Conservation (phyloP, 305 asterid species). For the Striga hermonthica region DNA sequence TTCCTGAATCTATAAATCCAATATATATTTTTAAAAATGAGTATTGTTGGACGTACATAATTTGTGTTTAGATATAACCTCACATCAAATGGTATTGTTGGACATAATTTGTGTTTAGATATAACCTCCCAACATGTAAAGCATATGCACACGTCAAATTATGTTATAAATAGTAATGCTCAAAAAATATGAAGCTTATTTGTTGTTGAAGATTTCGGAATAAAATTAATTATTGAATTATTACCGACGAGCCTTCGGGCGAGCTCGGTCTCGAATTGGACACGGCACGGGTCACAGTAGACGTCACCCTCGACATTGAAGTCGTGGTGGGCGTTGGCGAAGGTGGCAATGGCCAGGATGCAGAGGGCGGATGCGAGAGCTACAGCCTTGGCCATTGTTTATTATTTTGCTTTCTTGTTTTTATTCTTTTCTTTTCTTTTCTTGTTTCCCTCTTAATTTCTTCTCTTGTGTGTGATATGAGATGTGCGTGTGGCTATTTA, state of each 20-base stretch:
- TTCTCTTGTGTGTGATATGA: slow-evolving; percentile 27
- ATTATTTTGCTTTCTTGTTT: background rate
- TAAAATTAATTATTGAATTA: background rate
- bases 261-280: slow-evolving; percentile 38
- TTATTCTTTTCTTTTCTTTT: background rate
- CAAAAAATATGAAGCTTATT: too few species aligned
- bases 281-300: slow-evolving; percentile 55
- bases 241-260: slow-evolving; percentile 31
- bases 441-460: slow-evolving; percentile 27
- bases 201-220: too few species aligned
- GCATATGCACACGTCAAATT: too few species aligned
- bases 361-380: slow-evolving; percentile 41
- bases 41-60: too few species aligned
- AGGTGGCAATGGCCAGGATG: slow-evolving; percentile 35
- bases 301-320: slow-evolving; percentile 43
- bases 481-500: slow-evolving; percentile 18
- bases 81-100: too few species aligned
- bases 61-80: too few species aligned
- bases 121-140: too few species aligned
- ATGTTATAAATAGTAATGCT: too few species aligned
- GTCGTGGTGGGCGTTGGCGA: slow-evolving; percentile 29
- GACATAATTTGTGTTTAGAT: too few species aligned
- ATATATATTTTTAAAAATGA: too few species aligned
- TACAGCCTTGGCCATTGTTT: slow-evolving; percentile 45
- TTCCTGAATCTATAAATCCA: too few species aligned